phyloP scores from a whole-genome alignment of 345 rosid species.

The Physaria fendleri region DNA sequence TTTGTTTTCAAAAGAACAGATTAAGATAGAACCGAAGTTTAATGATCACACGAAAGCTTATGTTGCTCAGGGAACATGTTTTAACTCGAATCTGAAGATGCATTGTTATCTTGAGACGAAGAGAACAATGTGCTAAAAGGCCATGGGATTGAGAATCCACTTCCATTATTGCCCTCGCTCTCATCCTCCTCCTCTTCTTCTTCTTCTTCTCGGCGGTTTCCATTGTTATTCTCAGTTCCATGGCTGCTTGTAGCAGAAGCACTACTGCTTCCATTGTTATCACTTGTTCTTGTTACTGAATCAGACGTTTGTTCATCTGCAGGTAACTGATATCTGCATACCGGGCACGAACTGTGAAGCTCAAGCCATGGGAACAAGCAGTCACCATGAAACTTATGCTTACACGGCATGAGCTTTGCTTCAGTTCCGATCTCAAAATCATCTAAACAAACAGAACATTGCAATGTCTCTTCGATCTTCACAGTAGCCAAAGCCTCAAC shows the following conservation, averaged over 20 bases:
- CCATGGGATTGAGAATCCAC: conserved; percentile 23
- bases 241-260: conserved; percentile 17
- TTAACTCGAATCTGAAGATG: conserved; percentile 21
- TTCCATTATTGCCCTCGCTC: not conserved
- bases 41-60: conserved; percentile 5
- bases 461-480: conserved; percentile 41
- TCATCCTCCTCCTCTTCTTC: not conserved
- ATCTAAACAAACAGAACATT: conserved; percentile 85
- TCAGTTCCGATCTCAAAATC: conserved; percentile 55
- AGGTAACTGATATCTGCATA: conserved; percentile 76
- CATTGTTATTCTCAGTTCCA: not conserved
- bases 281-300: conserved; percentile 20
- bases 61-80: not conserved
- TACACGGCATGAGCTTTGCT: conserved; percentile 81
- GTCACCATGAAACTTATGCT: conserved; percentile 59
- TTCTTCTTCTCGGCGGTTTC: conserved; percentile 2
- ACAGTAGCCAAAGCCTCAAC: conserved; percentile 64
- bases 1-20: not conserved
- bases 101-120: conserved; percentile 17
- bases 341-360: conserved; percentile 89
- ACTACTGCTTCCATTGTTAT: conserved; percentile 26
- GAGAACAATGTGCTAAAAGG: conserved; percentile 19
- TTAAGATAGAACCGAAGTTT: not conserved
- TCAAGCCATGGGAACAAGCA: conserved; percentile 87
- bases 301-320: conserved; percentile 54